phyloP scores from a whole-genome alignment of 768 basidiomycete species.

The Boletus reticuloceps region DNA sequence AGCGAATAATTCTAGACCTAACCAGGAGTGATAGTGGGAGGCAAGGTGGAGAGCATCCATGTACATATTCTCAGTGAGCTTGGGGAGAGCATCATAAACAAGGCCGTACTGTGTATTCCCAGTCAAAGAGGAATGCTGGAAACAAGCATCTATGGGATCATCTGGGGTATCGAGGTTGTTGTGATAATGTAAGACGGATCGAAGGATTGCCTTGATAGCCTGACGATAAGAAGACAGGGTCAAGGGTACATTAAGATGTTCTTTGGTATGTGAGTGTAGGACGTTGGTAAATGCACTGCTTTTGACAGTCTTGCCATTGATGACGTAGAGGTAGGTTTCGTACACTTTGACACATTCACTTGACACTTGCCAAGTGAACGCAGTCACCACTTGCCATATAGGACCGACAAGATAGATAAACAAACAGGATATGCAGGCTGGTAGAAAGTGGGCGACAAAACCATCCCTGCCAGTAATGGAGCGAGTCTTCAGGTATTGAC shows the following conservation, averaged over 20 bases:
- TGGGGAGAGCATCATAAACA: neutral
- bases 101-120: neutral
- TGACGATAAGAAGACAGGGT: neutral
- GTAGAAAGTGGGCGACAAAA: neutral
- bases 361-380: neutral
- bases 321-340: neutral
- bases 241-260: neutral
- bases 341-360: neutral
- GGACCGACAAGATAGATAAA: slow-evolving; percentile 4
- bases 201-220: neutral
- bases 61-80: neutral
- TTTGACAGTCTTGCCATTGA: neutral
- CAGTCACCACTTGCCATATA: neutral
- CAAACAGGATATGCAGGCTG: neutral
- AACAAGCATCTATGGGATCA: neutral
- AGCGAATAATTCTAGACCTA: neutral
- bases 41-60: neutral
- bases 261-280: neutral
- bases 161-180: neutral
- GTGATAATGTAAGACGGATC: neutral
- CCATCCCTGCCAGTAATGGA: neutral
- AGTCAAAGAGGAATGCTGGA: neutral
- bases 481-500: neutral
- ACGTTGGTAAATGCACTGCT: neutral
- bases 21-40: neutral